phyloP scores from a whole-genome alignment of 2,329 filamentous ascomycete species.

The Exserohilum turcica region DNA sequence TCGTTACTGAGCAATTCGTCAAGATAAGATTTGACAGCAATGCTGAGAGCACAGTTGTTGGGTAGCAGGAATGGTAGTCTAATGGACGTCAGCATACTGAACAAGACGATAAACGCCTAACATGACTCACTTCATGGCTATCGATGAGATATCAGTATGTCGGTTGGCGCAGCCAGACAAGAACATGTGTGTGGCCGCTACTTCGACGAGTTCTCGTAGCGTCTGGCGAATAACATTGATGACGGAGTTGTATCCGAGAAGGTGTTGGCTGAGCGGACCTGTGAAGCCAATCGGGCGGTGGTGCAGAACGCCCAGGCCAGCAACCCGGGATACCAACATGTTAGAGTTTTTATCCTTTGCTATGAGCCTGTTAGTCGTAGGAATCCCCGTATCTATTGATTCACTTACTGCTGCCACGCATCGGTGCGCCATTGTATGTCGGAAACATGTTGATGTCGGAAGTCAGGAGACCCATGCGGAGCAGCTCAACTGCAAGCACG shows the following conservation, averaged over 20 bases:
- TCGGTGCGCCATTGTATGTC: slow-evolving; percentile 62
- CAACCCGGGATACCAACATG: slow-evolving; percentile 82
- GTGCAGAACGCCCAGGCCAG: slow-evolving; percentile 78
- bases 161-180: slow-evolving; percentile 79
- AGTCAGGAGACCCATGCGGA: slow-evolving; percentile 79
- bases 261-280: slow-evolving; percentile 86
- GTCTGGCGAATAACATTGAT: slow-evolving; percentile 78
- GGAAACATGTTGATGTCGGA: slow-evolving; percentile 65
- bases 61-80: slow-evolving; percentile 69
- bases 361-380: slow-evolving; percentile 29
- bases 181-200: slow-evolving; percentile 78
- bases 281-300: slow-evolving; percentile 91
- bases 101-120: slow-evolving; percentile 32
- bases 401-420: slow-evolving; percentile 56
- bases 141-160: slow-evolving; percentile 61
- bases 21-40: slow-evolving; percentile 79
- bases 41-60: slow-evolving; percentile 75
- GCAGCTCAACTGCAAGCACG: slow-evolving; percentile 82
- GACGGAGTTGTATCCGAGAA: slow-evolving; percentile 84
- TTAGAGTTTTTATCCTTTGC: slow-evolving; percentile 79
- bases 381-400: not conserved
- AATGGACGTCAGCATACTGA: slow-evolving; percentile 10
- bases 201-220: slow-evolving; percentile 82
- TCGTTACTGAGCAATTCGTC: slow-evolving; percentile 68
- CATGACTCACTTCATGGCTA: slow-evolving; percentile 71